These are phyloP conservation scores for Eudorina sp. DNA, from an alignment of 139 green algal genomes.

Conservation along the genomic window DNA sequence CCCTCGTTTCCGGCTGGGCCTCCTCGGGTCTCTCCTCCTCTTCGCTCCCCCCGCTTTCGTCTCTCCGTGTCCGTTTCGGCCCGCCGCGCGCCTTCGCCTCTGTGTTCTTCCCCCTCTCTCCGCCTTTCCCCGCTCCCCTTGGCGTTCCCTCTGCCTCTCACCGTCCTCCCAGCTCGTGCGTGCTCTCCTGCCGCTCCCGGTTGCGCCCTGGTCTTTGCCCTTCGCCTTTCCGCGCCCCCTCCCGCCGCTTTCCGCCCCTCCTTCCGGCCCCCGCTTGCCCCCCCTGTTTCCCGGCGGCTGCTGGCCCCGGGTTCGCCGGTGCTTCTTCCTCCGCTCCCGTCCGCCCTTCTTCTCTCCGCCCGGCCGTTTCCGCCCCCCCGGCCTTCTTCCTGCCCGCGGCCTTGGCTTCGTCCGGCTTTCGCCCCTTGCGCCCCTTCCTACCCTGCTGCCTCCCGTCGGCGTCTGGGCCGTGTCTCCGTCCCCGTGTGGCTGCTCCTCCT, in stretches of 20 bases:
- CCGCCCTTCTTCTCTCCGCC: not conserved
- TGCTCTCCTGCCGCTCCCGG: not conserved
- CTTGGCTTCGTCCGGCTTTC: not conserved
- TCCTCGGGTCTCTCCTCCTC: no score
- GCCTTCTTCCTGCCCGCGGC: not conserved
- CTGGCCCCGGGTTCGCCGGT: not conserved
- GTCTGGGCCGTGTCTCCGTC: no score
- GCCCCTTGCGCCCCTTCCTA: not conserved
- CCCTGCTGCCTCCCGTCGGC: not conserved
- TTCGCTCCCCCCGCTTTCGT: no score
- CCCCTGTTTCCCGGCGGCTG: not conserved
- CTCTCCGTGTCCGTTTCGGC: not conserved
- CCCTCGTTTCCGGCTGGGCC: not conserved
- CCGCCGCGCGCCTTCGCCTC: not conserved
- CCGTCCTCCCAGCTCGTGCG: not conserved
- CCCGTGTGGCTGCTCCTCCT: no score
- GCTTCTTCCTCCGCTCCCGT: not conserved
- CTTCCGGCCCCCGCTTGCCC: no score
- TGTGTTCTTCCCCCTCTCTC: not conserved
- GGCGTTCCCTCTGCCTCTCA: not conserved
- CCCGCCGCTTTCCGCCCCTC: no score
- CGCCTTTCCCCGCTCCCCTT: not conserved
- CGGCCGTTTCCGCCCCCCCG: not conserved
- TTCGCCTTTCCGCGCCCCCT: not conserved
- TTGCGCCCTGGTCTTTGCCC: not conserved